A percentile compares a stretch with the other conserved stretches of the same genome.
Evolutionary conservation across 176 grass and related monocot species (phyloP).

Genomic region (Pontederia paniculata): DNA sequence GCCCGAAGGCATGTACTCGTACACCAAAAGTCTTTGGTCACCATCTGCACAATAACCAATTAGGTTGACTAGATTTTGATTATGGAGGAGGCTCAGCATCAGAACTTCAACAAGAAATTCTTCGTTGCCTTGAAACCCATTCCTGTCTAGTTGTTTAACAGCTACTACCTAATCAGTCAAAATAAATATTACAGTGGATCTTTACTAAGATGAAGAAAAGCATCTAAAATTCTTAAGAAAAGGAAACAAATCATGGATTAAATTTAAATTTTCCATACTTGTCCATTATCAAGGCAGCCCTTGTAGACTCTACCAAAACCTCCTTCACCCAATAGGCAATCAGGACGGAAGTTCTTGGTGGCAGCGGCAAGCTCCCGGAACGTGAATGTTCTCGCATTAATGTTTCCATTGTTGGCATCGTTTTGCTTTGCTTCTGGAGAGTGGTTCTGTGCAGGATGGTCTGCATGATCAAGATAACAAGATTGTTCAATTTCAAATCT

Average conservation of each 20-base stretch:
- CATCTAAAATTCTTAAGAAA: neutral
- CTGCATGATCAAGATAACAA: neutral
- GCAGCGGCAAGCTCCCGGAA: conserved; percentile 3
- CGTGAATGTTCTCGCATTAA: neutral
- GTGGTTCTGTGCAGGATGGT: neutral
- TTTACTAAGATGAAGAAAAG: neutral
- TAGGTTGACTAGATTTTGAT: conserved; percentile 3
- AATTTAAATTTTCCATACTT: neutral
- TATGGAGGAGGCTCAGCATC: conserved; percentile 1
- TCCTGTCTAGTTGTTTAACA: conserved; percentile 3
- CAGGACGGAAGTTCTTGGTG: conserved; percentile 4
- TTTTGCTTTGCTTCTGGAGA: neutral
- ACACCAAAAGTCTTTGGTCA: conserved; percentile 8
- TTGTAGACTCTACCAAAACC: conserved; percentile 10
- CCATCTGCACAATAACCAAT: conserved; percentile 3
- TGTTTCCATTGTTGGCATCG: neutral
- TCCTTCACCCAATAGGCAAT: conserved; percentile 11
- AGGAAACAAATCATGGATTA: neutral
- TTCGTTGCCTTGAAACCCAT: conserved; percentile 4
- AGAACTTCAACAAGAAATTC: conserved; percentile 8
- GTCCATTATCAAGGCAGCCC: conserved; percentile 1
- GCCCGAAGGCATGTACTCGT: neutral
- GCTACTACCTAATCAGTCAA: neutral
- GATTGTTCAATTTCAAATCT: neutral
- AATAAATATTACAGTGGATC: neutral